Conservation (phyloP, 2,329 filamentous ascomycete genomes). For the Nothophaeocryptopus gaeumannii region DNA sequence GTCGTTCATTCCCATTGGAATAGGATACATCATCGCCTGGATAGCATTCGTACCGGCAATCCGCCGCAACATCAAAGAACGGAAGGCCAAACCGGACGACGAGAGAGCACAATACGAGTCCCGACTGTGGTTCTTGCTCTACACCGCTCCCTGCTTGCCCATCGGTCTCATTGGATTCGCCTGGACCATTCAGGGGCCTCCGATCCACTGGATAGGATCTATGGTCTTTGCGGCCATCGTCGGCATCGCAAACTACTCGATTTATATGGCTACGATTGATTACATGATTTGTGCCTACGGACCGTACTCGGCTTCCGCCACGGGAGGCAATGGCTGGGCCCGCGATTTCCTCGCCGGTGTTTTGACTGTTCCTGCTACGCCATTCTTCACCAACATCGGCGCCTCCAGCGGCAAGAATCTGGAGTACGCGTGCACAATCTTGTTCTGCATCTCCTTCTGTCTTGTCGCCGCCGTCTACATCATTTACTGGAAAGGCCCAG, state of each 20-base stretch:
- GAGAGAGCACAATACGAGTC: constrained; percentile 61
- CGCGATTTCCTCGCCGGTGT: constrained; percentile 73
- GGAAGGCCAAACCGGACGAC: constrained; percentile 48
- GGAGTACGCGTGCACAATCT: constrained; percentile 56
- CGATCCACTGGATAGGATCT: constrained; percentile 66
- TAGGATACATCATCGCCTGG: constrained; percentile 67
- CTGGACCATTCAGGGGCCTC: constrained; percentile 65
- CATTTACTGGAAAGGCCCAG: constrained; percentile 57
- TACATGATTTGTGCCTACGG: constrained; percentile 76
- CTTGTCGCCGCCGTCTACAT: constrained; percentile 56
- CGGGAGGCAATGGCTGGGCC: constrained; percentile 72
- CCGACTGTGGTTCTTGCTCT: constrained; percentile 66
- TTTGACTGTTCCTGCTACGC: constrained; percentile 65
- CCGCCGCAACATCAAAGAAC: constrained; percentile 52
- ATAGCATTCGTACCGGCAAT: constrained; percentile 57
- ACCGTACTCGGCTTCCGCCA: constrained; percentile 70
- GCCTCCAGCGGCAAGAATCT: constrained; percentile 40
- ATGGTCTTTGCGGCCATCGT: constrained; percentile 66
- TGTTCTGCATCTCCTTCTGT: constrained; percentile 51
- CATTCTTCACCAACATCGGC: constrained; percentile 52
- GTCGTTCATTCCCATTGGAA: constrained; percentile 63
- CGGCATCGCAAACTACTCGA: constrained; percentile 63
- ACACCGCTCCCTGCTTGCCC: constrained; percentile 59
- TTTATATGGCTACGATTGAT: constrained; percentile 70
- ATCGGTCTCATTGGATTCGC: constrained; percentile 72